These are phyloP conservation scores for Raphanus raphanistrum DNA, from an alignment of 345 rosid species.

Conservation along the genomic window DNA sequence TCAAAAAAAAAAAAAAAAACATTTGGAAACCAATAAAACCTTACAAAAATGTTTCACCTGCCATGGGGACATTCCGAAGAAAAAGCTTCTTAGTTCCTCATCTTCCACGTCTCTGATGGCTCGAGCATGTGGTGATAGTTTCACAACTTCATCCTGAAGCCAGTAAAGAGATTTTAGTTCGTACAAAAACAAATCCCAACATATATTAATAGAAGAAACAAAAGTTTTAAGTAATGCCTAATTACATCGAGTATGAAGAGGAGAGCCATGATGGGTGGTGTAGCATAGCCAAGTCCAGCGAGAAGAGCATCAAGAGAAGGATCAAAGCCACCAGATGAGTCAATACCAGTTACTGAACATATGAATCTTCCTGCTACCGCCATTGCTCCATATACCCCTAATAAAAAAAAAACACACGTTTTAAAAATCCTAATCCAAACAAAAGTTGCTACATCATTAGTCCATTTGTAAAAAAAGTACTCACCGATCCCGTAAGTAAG, in stretches of 20 bases:
- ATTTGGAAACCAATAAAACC: too few relatives aligned
- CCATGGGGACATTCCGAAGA: slow-evolving; percentile 96
- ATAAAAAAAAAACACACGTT: neutral
- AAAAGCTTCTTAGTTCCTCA: slow-evolving; percentile 92
- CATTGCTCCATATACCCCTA: slow-evolving; percentile 96
- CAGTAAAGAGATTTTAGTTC: neutral
- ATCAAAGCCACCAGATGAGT: slow-evolving; percentile 80
- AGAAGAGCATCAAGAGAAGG: slow-evolving; percentile 73
- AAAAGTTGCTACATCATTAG: neutral
- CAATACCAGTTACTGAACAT: slow-evolving; percentile 84
- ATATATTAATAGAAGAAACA: neutral
- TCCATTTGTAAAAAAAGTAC: slow-evolving; percentile 6
- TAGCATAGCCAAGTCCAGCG: slow-evolving; percentile 88
- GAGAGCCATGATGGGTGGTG: slow-evolving; percentile 94
- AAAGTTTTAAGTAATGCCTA: too few relatives aligned
- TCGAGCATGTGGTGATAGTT: slow-evolving; percentile 90
- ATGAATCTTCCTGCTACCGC: slow-evolving; percentile 83
- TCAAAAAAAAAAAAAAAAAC: too few relatives aligned
- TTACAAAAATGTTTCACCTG: slow-evolving; percentile 51
- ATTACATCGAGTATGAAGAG: slow-evolving; percentile 86
- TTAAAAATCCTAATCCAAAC: neutral
- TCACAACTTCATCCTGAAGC: slow-evolving; percentile 87
- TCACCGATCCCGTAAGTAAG: slow-evolving; percentile 90
- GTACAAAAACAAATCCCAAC: neutral
- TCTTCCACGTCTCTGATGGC: slow-evolving; percentile 99